Evolutionary conservation across 176 grass and related monocot genomes (phyloP), one percentile per base, ranked within the genome.

Genomic region (Triticum dicoccoides): DNA sequence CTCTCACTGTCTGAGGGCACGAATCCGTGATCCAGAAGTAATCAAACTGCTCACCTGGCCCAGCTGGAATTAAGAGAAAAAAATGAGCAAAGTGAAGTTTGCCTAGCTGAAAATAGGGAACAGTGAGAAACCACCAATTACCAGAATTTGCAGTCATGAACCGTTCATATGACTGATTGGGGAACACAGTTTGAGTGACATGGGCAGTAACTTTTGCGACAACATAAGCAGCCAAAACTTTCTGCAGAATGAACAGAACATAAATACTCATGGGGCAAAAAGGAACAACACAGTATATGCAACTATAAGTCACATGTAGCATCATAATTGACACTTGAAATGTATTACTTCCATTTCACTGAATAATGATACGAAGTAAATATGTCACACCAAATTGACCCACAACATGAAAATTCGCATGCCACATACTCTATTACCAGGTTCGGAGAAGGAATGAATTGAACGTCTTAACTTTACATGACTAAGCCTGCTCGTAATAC

Each of bases 11-110:
- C 15, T 91, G 80, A 9, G 92, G 88, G 80, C 92, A 94, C 8
- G 95, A 97, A 84, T 97, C 95, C 1, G 95, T 97, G 70, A 97
- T 97, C 95, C 92, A 97, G 73, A 94, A 97, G 73, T 94, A 91
- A 13, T 85, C 54, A 83, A 93, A 91, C 78, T 78, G 51, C 56
- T 90, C 89, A 30, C 23, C 82, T 6, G 91, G 78, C 13, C 84
- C 83, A 90, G 82, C 80, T 90, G 80, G 11, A 24, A 81, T 10
- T 18, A 52, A 58, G 15, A 34, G 24, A 61, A 29, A 88, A 88
- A 11, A 24, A 69, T 87, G 25, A 86, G 39, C 4, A 35, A 68
- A 29, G 69, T 39, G 17, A 67, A 79, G 9, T 71, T 67, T 37
- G 17, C 38, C 70, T 44, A 65, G 20, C 12, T 78, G 73, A 8